A percentile compares a stretch with the other conserved stretches of the same genome.
Evolutionary conservation across 805 yeast species (phyloP).

Genomic region (Metschnikowia henanensis): DNA sequence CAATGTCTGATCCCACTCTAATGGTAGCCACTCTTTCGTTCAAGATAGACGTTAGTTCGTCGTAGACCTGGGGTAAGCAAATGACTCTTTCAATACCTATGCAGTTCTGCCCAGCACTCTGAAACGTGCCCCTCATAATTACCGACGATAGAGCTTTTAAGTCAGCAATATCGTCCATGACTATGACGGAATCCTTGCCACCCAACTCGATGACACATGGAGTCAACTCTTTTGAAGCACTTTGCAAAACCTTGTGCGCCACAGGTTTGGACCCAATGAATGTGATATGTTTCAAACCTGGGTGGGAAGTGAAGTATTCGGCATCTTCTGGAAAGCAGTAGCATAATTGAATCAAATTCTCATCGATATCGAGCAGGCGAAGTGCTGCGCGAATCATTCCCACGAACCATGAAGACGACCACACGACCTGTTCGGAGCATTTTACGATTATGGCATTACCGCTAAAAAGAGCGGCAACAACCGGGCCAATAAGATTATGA

Average conservation of each 20-base stretch:
- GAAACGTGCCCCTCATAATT: slow-evolving; percentile 93
- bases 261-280: slow-evolving; percentile 96
- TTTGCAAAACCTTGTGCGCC: slow-evolving; percentile 80
- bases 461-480: slow-evolving; percentile 83
- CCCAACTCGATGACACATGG: slow-evolving; percentile 97
- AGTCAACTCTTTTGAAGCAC: slow-evolving; percentile 84
- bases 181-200: slow-evolving; percentile 91
- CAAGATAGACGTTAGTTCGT: slow-evolving; percentile 56
- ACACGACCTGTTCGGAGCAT: slow-evolving; percentile 94
- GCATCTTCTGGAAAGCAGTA: slow-evolving; percentile 91
- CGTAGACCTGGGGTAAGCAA: slow-evolving; percentile 71
- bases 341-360: slow-evolving; percentile 81
- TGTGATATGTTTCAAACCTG: slow-evolving; percentile 82
- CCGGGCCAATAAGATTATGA: slow-evolving; percentile 91
- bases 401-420: slow-evolving; percentile 86
- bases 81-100: slow-evolving; percentile 96
- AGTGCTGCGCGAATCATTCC: slow-evolving; percentile 71
- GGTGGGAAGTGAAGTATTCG: slow-evolving; percentile 80
- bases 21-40: slow-evolving; percentile 56
- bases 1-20: slow-evolving; percentile 88
- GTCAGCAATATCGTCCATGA: slow-evolving; percentile 76
- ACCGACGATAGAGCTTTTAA: slow-evolving; percentile 60
- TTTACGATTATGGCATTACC: slow-evolving; percentile 92
- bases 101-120: slow-evolving; percentile 97
- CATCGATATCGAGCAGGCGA: slow-evolving; percentile 71